phyloP scores from a whole-genome alignment of 768 basidiomycete genomes.

The Podaxis sp. region DNA sequence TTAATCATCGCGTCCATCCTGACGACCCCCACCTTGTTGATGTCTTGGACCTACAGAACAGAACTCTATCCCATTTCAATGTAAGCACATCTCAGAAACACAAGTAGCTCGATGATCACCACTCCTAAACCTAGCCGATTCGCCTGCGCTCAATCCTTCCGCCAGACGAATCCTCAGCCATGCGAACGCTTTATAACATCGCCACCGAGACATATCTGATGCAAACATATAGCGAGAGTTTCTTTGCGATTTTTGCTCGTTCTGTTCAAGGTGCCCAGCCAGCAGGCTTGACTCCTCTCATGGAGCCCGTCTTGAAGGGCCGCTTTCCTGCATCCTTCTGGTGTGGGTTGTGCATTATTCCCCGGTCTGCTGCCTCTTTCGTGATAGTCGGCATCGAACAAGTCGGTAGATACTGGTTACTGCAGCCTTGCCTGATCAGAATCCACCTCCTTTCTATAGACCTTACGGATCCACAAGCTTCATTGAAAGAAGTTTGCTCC shows the following conservation, averaged over 20 bases:
- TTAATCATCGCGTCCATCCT: neutral
- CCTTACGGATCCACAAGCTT: neutral
- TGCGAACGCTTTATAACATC: neutral
- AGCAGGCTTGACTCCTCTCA: neutral
- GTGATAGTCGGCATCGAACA: neutral
- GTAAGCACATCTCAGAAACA: neutral
- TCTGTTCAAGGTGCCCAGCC: neutral
- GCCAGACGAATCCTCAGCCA: neutral
- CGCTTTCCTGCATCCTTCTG: neutral
- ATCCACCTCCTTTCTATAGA: neutral
- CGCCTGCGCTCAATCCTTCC: neutral
- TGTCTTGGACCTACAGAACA: neutral
- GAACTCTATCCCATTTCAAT: neutral
- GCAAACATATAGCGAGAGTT: neutral
- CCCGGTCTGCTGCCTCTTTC: neutral
- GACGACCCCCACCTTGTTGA: neutral
- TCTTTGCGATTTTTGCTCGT: neutral
- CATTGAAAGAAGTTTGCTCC: neutral
- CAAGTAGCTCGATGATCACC: neutral
- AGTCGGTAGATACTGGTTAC: neutral
- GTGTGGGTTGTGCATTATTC: neutral
- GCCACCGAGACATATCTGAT: neutral
- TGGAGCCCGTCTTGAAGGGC: neutral
- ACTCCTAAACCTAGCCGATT: neutral
- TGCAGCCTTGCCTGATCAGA: neutral